A percentile compares a stretch with the other conserved stretches of the same genome.
Evolutionary conservation across 2,329 filamentous ascomycete genomes (phyloP).

Genomic region (Xylariaceae sp.): DNA sequence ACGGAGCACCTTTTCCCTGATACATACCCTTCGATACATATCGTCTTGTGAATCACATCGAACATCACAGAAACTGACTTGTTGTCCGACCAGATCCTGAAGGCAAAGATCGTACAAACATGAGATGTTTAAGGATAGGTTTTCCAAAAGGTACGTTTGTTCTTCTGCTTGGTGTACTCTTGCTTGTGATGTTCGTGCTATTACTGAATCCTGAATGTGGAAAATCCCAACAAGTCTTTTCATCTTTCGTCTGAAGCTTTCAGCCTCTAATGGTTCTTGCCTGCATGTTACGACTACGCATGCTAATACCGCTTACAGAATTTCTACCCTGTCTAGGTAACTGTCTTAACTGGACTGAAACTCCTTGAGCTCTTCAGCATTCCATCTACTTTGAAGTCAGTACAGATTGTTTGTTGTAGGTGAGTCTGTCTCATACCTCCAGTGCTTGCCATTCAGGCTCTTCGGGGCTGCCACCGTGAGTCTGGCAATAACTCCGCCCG

Average conservation of each 20-base stretch:
- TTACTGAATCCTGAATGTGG: conserved; percentile 65
- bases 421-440: conserved; percentile 50
- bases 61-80: too few relatives aligned
- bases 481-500: conserved; percentile 80
- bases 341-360: conserved; percentile 40
- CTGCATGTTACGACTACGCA: not conserved
- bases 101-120: too few relatives aligned
- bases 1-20: conserved; percentile 29
- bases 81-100: too few relatives aligned
- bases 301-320: conserved; percentile 10
- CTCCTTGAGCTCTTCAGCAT: conserved; percentile 46
- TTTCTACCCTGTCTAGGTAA: not conserved
- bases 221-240: conserved; percentile 68
- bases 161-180: conserved; percentile 20
- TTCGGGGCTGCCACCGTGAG: conserved; percentile 62
- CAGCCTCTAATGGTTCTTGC: conserved; percentile 25
- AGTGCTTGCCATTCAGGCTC: conserved; percentile 70
- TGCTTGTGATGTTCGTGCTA: conserved; percentile 73
- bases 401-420: conserved; percentile 7
- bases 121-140: too few relatives aligned
- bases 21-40: conserved; percentile 27
- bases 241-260: conserved; percentile 74
- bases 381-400: conserved; percentile 44
- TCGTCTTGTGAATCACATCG: conserved; percentile 1
- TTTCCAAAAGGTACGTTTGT: conserved; percentile 28